Conservation (phyloP, 2,329 filamentous ascomycete genomes). For the Lachnellula hyalina region DNA sequence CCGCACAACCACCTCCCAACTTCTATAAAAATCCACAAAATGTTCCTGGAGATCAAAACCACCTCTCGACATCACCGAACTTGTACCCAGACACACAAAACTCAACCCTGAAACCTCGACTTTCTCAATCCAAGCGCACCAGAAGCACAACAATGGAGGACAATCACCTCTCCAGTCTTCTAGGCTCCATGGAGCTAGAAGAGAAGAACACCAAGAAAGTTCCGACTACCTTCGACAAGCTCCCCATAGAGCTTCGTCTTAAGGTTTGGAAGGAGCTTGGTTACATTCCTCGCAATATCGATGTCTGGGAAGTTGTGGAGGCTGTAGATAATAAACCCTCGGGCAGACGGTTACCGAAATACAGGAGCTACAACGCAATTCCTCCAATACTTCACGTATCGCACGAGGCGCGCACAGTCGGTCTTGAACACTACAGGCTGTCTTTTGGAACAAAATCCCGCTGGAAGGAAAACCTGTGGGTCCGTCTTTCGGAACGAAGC, state of each 20-base stretch:
- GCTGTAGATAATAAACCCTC: background rate
- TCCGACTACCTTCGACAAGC: background rate
- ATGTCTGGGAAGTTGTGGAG: background rate
- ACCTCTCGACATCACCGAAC: no score
- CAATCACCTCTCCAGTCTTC: no score
- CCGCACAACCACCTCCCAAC: no score
- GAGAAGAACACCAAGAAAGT: no score
- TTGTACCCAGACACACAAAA: no score
- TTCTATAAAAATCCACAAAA: no score
- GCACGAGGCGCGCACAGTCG: background rate
- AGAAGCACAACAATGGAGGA: no score
- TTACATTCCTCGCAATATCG: background rate
- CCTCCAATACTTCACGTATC: background rate
- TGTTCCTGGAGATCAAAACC: no score
- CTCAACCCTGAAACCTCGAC: no score
- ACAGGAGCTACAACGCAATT: background rate
- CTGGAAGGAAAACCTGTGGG: background rate
- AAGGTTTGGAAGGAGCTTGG: background rate
- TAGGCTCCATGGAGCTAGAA: no score
- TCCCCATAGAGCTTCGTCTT: background rate
- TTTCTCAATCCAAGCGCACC: no score
- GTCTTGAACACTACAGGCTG: background rate
- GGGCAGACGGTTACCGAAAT: background rate
- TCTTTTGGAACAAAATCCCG: background rate
- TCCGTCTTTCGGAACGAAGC: background rate